phyloP scores from a whole-genome alignment of 805 yeast species.

The Yarrowia deformans region DNA sequence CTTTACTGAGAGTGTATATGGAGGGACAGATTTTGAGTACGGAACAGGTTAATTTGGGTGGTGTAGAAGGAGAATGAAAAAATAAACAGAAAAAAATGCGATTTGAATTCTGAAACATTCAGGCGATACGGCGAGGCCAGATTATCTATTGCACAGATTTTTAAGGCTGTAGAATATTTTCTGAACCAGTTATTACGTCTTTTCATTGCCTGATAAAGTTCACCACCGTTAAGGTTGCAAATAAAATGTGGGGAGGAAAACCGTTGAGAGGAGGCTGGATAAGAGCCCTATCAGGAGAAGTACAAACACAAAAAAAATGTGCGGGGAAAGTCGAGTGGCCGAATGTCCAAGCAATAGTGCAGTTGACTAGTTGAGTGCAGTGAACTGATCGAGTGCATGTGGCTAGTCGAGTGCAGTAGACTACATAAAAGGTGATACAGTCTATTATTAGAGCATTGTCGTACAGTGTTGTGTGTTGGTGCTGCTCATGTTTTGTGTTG shows the following conservation, averaged over 20 bases:
- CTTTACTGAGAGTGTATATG: too few species aligned
- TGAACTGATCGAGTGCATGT: background rate
- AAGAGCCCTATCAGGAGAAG: constrained; percentile 1
- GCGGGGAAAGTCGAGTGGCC: background rate
- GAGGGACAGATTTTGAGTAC: too few species aligned
- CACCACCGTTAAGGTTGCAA: background rate
- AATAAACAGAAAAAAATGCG: too few species aligned
- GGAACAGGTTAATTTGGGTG: too few species aligned
- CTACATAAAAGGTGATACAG: too few species aligned
- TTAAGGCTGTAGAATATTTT: background rate
- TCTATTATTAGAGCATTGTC: background rate
- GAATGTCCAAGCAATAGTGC: background rate
- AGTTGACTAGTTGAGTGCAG: background rate
- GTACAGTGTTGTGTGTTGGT: too few species aligned
- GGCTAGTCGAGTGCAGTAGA: background rate
- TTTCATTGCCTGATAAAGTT: background rate
- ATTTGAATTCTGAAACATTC: too few species aligned
- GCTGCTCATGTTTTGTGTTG: background rate
- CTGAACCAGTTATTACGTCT: background rate
- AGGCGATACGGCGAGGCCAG: too few species aligned
- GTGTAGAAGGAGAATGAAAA: too few species aligned
- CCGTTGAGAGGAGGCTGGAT: constrained; percentile 28
- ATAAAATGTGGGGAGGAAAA: constrained; percentile 10
- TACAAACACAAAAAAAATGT: background rate
- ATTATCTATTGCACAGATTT: too few species aligned